Conservation (phyloP, 352 stramenopile genomes). For the Phytophthora crassamura region DNA sequence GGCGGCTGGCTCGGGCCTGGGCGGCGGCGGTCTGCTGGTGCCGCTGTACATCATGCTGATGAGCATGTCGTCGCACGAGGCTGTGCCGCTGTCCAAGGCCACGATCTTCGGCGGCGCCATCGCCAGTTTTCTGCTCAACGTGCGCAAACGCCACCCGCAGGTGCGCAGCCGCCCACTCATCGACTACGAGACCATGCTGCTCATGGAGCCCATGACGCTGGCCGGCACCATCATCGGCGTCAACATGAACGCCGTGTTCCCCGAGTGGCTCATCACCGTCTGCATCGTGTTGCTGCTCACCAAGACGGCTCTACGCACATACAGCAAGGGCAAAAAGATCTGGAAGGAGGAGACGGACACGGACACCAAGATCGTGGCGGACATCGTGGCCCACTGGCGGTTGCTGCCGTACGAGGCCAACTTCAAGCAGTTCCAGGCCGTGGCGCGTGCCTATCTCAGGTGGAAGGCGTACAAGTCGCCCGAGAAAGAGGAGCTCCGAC, state of each 20-base stretch:
- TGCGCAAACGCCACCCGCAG: conserved; percentile 68
- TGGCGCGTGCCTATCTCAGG: conserved; percentile 74
- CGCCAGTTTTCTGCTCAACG: conserved; percentile 77
- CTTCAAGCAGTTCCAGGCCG: conserved; percentile 72
- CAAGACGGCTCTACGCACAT: conserved; percentile 72
- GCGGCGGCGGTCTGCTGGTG: conserved; percentile 79
- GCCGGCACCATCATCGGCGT: conserved; percentile 88
- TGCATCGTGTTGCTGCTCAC: conserved; percentile 82
- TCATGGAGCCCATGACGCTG: conserved; percentile 90
- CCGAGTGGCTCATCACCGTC: conserved; percentile 84
- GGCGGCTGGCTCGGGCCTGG: conserved; percentile 71
- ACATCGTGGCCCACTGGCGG: conserved; percentile 74
- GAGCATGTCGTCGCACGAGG: conserved; percentile 76
- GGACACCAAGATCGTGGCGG: conserved; percentile 51
- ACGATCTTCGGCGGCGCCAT: conserved; percentile 87
- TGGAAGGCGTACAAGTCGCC: conserved; percentile 73
- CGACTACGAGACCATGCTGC: conserved; percentile 85
- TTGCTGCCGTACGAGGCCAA: conserved; percentile 70
- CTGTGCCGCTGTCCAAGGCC: conserved; percentile 83
- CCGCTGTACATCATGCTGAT: conserved; percentile 84
- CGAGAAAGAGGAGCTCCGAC: conserved; percentile 31
- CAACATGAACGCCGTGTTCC: conserved; percentile 86
- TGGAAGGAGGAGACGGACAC: conserved; percentile 67
- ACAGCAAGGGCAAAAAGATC: conserved; percentile 71
- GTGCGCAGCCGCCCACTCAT: conserved; percentile 70